Evolutionary conservation across 805 yeast genomes (phyloP).

Genomic region (Tetrapisispora phaffii): DNA sequence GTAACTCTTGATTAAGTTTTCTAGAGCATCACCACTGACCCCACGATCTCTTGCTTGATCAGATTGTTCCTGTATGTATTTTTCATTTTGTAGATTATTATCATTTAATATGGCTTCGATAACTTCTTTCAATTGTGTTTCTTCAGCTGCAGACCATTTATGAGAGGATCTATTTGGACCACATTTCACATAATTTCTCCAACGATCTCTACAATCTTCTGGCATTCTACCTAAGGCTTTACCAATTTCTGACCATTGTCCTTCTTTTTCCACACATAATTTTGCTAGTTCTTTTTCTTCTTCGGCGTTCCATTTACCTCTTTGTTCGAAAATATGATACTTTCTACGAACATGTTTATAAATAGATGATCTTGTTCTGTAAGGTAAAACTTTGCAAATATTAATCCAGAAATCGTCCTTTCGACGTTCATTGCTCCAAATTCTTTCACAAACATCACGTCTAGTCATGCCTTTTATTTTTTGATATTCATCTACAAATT

Average conservation of each 20-base stretch:
- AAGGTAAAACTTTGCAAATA: conserved; percentile 68
- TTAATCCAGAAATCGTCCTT: conserved; percentile 89
- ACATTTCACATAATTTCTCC: conserved; percentile 93
- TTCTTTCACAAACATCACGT: conserved; percentile 66
- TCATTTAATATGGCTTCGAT: conserved; percentile 41
- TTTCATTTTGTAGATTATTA: conserved; percentile 9
- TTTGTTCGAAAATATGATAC: conserved; percentile 74
- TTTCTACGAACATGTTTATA: conserved; percentile 88
- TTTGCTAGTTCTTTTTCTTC: conserved; percentile 64
- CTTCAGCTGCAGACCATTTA: conserved; percentile 75
- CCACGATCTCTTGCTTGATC: conserved; percentile 3
- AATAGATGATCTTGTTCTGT: conserved; percentile 78
- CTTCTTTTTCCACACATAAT: conserved; percentile 56
- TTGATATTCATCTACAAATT: conserved; percentile 62
- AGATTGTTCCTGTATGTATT: conserved; percentile 9
- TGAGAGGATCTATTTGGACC: conserved; percentile 66
- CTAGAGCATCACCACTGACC: conserved; percentile 9
- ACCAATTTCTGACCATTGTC: conserved; percentile 87
- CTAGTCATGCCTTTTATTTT: conserved; percentile 51
- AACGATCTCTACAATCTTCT: conserved; percentile 92
- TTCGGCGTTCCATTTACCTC: conserved; percentile 84
- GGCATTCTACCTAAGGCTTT: conserved; percentile 83
- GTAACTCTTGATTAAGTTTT: conserved; percentile 10
- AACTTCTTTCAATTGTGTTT: conserved; percentile 46
- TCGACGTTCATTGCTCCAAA: conserved; percentile 78